Evolutionary conservation across 108 stramenopile genomes (phyloP).

Genomic region (Skeletonema tropicum): DNA sequence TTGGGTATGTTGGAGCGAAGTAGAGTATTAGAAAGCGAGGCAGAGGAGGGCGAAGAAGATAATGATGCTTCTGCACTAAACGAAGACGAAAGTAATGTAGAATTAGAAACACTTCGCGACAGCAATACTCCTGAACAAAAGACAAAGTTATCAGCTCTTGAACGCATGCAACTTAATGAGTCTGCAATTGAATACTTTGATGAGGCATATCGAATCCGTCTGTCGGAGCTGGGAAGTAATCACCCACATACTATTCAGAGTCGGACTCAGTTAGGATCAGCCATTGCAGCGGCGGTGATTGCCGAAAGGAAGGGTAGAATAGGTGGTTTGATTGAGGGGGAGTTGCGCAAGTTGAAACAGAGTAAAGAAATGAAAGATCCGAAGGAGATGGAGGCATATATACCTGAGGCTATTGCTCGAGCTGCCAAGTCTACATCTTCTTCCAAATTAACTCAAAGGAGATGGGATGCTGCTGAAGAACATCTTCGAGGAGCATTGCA

Average conservation of each 20-base stretch:
- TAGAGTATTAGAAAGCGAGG: slow-evolving; percentile 65
- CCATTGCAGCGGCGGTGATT: slow-evolving; percentile 74
- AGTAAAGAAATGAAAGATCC: slow-evolving; percentile 18
- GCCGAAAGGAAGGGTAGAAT: slow-evolving; percentile 26
- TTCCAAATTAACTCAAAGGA: slow-evolving; percentile 56
- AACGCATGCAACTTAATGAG: slow-evolving; percentile 77
- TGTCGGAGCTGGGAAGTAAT: slow-evolving; percentile 65
- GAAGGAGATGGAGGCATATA: slow-evolving; percentile 31
- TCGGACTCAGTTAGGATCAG: slow-evolving; percentile 62
- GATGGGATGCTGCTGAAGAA: slow-evolving; percentile 83
- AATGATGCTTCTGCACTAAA: not conserved
- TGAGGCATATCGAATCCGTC: slow-evolving; percentile 77
- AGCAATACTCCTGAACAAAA: not conserved
- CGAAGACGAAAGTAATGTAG: not conserved
- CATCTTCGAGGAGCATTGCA: slow-evolving; percentile 73
- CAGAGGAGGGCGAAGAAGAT: slow-evolving; percentile 38
- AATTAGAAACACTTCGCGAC: not conserved
- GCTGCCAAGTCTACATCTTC: slow-evolving; percentile 12
- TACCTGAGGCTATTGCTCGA: slow-evolving; percentile 38
- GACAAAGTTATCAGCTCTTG: slow-evolving; percentile 51
- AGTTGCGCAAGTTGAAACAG: slow-evolving; percentile 41
- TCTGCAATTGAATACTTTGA: slow-evolving; percentile 74
- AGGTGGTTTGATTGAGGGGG: slow-evolving; percentile 54
- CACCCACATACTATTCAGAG: slow-evolving; percentile 82
- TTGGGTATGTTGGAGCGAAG: slow-evolving; percentile 78